Evolutionary conservation across 1,139 yeast genomes (phyloP).

Genomic region (Yamadazyma conglobata): DNA sequence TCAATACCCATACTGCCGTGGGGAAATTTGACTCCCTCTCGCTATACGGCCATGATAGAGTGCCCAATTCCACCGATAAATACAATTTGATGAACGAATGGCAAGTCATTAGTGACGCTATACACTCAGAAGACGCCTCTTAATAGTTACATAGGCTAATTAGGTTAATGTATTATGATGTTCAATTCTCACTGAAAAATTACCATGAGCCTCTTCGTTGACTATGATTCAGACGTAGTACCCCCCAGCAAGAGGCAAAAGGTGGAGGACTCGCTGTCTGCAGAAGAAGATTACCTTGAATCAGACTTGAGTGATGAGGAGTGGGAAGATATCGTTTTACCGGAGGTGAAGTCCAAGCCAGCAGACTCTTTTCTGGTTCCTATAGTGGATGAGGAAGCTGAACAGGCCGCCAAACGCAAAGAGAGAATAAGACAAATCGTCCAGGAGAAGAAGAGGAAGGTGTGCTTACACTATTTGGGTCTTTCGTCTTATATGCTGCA

Average conservation of each 20-base stretch:
- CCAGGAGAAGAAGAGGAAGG: slow-evolving; percentile 12
- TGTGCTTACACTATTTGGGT: slow-evolving; percentile 24
- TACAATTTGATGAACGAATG: slow-evolving; percentile 37
- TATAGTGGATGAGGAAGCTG: not conserved
- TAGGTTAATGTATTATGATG: not conserved
- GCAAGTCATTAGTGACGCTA: slow-evolving; percentile 27
- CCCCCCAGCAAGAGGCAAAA: slow-evolving; percentile 2
- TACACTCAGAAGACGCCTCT: slow-evolving; percentile 21
- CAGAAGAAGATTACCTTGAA: not conserved
- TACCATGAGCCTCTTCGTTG: slow-evolving; percentile 5
- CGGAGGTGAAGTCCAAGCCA: not conserved
- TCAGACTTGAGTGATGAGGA: slow-evolving; percentile 7
- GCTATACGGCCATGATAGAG: slow-evolving; percentile 40
- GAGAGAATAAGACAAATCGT: slow-evolving; percentile 2
- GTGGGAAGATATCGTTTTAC: slow-evolving; percentile 10
- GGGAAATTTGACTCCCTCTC: slow-evolving; percentile 29
- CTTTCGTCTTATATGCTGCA: slow-evolving; percentile 25
- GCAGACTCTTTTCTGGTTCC: slow-evolving; percentile 1
- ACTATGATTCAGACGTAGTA: slow-evolving; percentile 6
- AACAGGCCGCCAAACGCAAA: not conserved
- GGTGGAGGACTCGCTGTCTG: not conserved
- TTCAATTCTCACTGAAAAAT: slow-evolving; percentile 1
- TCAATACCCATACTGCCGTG: slow-evolving; percentile 27
- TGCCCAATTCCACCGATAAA: slow-evolving; percentile 28
- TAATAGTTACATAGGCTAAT: not conserved